Evolutionary conservation across 805 yeast species (phyloP).

Genomic region (Lachancea meyersii): DNA sequence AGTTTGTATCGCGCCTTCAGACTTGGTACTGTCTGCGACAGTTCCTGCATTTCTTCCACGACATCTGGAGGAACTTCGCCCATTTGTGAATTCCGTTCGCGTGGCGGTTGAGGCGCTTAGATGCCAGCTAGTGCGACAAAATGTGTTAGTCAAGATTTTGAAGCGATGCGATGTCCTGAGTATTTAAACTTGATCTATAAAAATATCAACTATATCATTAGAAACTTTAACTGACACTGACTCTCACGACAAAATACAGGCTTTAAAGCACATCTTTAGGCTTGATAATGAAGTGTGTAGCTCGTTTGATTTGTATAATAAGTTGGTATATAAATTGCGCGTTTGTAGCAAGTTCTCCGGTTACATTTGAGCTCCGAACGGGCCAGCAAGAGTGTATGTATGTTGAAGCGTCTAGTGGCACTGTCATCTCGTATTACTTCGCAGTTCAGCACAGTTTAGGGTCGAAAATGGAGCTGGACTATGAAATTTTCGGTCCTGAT

Average conservation of each 20-base stretch:
- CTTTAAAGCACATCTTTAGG: not conserved
- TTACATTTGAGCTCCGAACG: slow-evolving; percentile 25
- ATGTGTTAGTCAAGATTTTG: not conserved
- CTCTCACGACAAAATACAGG: not conserved
- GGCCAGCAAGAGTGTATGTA: slow-evolving; percentile 26
- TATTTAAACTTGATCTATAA: not conserved
- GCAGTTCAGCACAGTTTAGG: slow-evolving; percentile 27
- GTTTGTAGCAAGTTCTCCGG: slow-evolving; percentile 14
- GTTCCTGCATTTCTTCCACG: slow-evolving; percentile 49
- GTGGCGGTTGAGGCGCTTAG: no score
- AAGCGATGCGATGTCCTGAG: not conserved
- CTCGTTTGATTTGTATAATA: no score
- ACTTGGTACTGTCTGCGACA: slow-evolving; percentile 49
- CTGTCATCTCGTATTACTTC: slow-evolving; percentile 37
- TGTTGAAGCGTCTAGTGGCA: slow-evolving; percentile 47
- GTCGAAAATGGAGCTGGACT: slow-evolving; percentile 19
- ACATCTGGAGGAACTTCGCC: slow-evolving; percentile 49
- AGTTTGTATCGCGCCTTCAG: slow-evolving; percentile 35
- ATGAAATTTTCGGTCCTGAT: slow-evolving; percentile 33
- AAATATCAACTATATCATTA: not conserved
- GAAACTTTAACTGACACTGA: not conserved
- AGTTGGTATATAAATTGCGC: not conserved
- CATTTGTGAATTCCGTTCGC: slow-evolving; percentile 27
- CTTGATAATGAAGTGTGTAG: no score
- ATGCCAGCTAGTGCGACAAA: slow-evolving; percentile 35